phyloP scores from a whole-genome alignment of 139 green algal species.

The Penium margaritaceum region DNA sequence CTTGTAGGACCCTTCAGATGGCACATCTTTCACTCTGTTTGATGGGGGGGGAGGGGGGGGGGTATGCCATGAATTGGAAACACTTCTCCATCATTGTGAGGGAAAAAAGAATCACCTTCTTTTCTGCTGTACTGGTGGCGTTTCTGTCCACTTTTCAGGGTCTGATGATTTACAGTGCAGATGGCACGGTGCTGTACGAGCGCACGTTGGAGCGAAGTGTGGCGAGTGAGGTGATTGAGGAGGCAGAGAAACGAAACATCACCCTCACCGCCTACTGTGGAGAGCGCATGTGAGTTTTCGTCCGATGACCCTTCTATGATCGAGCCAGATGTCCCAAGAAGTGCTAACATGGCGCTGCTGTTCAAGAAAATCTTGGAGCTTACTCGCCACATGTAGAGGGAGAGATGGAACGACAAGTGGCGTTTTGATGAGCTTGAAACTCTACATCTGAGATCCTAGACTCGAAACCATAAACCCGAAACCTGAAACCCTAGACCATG shows the following conservation, averaged over 20 bases:
- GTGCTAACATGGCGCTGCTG: neutral
- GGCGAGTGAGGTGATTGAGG: constrained; percentile 13
- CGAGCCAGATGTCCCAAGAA: too few relatives aligned
- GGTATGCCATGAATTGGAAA: neutral
- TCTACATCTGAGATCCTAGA: neutral
- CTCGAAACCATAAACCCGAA: too few relatives aligned
- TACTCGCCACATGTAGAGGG: neutral
- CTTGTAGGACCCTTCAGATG: too few relatives aligned
- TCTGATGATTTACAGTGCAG: constrained; percentile 2
- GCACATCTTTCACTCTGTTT: too few relatives aligned
- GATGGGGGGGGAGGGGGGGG: neutral
- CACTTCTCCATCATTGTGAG: neutral
- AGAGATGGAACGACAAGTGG: neutral
- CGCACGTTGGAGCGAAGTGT: constrained; percentile 1
- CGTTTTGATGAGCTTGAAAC: neutral
- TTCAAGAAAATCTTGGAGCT: neutral
- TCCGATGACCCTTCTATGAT: too few relatives aligned
- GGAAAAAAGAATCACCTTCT: too few relatives aligned
- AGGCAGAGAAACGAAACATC: constrained; percentile 14
- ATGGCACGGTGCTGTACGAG: constrained; percentile 12
- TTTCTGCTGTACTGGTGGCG: neutral
- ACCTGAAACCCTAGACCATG: neutral
- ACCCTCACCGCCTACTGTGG: constrained; percentile 23
- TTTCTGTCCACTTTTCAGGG: constrained; percentile 11
- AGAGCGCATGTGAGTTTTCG: constrained; percentile 27